phyloP scores from a whole-genome alignment of 192 early-diverging fungal species.

The Coemansia sp. region DNA sequence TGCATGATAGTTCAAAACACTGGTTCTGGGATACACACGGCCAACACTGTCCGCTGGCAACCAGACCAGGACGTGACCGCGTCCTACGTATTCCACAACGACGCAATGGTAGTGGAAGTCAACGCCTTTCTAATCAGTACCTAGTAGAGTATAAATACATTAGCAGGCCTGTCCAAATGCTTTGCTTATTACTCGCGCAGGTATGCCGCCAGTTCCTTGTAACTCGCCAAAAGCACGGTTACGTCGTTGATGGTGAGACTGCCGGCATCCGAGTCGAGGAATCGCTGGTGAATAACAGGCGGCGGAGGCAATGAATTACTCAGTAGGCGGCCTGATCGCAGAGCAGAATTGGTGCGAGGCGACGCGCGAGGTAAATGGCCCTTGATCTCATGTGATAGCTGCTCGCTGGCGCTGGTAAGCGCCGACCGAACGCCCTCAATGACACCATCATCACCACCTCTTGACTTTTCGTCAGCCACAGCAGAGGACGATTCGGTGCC shows the following conservation, averaged over 20 bases:
- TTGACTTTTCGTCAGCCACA: conserved; percentile 4
- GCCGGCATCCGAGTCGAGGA: conserved; percentile 7
- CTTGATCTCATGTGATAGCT: conserved; percentile 41
- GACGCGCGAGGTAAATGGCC: conserved; percentile 23
- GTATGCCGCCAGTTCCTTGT: conserved; percentile 40
- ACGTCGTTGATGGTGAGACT: conserved; percentile 39
- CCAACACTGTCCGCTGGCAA: conserved; percentile 33
- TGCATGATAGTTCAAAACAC: conserved; percentile 46
- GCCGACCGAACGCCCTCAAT: conserved; percentile 22
- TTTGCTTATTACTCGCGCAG: conserved; percentile 11
- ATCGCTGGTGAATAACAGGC: conserved; percentile 17
- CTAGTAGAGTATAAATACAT: background rate
- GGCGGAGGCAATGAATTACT: too few species aligned
- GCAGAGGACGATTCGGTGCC: background rate
- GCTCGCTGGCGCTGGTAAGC: conserved; percentile 30
- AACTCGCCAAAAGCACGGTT: conserved; percentile 28
- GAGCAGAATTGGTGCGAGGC: background rate
- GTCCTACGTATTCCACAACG: conserved; percentile 28
- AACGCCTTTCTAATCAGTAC: conserved; percentile 27
- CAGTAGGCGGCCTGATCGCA: background rate
- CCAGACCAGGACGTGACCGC: conserved; percentile 18
- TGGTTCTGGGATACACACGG: conserved; percentile 32
- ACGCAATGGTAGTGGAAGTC: conserved; percentile 21
- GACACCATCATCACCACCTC: background rate
- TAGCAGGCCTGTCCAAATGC: background rate